Evolutionary conservation across 805 yeast species (phyloP).

Genomic region (Spathaspora passalidarum): DNA sequence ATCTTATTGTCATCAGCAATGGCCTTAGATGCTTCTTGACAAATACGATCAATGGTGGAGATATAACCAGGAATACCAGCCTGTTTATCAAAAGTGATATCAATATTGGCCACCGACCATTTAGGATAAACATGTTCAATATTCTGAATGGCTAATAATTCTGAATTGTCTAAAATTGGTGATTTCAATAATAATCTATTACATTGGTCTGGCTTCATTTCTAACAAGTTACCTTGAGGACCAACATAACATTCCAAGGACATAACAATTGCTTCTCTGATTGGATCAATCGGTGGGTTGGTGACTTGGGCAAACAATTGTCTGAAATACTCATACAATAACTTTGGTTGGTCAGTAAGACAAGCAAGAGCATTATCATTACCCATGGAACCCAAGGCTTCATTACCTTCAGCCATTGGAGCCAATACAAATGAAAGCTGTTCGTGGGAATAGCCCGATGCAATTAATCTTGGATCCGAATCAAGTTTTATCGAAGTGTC

Average conservation of each 20-base stretch:
- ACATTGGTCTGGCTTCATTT: conserved; percentile 90
- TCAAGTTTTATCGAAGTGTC: conserved; percentile 50
- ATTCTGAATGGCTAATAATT: conserved; percentile 70
- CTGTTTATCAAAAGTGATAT: conserved; percentile 79
- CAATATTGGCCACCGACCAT: conserved; percentile 82
- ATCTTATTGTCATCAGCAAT: conserved; percentile 74
- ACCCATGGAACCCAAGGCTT: conserved; percentile 98
- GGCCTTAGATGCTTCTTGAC: conserved; percentile 83
- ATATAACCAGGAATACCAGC: conserved; percentile 88
- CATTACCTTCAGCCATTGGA: conserved; percentile 96
- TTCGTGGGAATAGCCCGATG: conserved; percentile 94
- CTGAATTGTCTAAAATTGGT: conserved; percentile 74
- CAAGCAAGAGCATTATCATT: conserved; percentile 96
- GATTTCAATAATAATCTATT: conserved; percentile 79
- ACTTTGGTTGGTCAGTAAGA: conserved; percentile 85
- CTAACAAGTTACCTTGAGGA: conserved; percentile 95
- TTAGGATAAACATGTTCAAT: conserved; percentile 75
- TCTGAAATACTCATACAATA: conserved; percentile 90
- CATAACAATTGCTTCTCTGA: conserved; percentile 95
- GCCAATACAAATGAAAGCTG: conserved; percentile 79
- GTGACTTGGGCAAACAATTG: conserved; percentile 98
- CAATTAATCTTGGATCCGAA: conserved; percentile 76
- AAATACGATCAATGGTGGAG: conserved; percentile 78
- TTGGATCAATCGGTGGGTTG: conserved; percentile 98
- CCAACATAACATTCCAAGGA: conserved; percentile 95